Evolutionary conservation across 257 asterid species (phyloP).

Genomic region (Linaria vulgaris): DNA sequence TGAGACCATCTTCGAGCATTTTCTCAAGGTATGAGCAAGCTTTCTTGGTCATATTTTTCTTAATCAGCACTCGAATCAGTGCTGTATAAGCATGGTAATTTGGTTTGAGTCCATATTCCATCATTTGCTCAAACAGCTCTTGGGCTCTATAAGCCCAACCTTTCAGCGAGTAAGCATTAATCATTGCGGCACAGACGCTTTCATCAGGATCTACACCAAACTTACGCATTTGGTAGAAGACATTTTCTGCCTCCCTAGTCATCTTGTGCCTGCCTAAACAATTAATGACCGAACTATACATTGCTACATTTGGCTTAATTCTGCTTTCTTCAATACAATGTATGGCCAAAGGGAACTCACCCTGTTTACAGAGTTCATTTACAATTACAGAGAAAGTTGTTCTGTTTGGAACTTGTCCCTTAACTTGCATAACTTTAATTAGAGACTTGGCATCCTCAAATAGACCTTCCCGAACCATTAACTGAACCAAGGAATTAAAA

Average conservation of each 20-base stretch:
- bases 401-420: constrained; percentile 45
- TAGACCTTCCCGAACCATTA: constrained; percentile 44
- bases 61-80: constrained; percentile 52
- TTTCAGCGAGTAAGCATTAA: constrained; percentile 53
- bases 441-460: constrained; percentile 40
- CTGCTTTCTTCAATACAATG: constrained; percentile 47
- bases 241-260: constrained; percentile 40
- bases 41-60: constrained; percentile 54
- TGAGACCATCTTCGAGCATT: constrained; percentile 59
- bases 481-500: constrained; percentile 55
- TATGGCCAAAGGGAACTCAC: constrained; percentile 43
- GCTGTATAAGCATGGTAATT: constrained; percentile 54
- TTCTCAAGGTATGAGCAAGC: constrained; percentile 47
- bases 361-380: constrained; percentile 44
- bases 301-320: constrained; percentile 43
- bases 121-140: constrained; percentile 45
- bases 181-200: constrained; percentile 50
- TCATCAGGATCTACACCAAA: constrained; percentile 50
- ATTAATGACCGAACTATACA: constrained; percentile 47
- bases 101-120: constrained; percentile 41
- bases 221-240: constrained; percentile 49
- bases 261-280: constrained; percentile 47
- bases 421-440: constrained; percentile 48
- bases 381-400: constrained; percentile 43
- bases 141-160: constrained; percentile 47